A percentile compares a stretch with the other conserved stretches of the same genome.
phyloP scores from a whole-genome alignment of 768 basidiomycete species.

The Xerocomellus intermedius region DNA sequence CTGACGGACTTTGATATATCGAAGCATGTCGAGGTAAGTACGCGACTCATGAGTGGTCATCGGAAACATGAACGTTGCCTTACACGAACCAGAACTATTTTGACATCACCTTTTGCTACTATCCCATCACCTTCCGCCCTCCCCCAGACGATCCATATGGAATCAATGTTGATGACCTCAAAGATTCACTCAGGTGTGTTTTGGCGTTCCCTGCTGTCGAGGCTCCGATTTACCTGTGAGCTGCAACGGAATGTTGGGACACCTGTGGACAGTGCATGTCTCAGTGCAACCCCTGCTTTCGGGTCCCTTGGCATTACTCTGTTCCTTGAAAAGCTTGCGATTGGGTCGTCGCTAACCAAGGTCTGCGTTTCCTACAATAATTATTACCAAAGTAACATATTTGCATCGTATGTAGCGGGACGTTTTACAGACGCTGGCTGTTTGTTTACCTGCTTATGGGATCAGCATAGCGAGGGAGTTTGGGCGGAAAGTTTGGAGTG shows the following conservation, averaged over 20 bases:
- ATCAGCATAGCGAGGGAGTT: slow-evolving; percentile 53
- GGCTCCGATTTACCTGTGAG: background rate
- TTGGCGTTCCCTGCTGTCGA: background rate
- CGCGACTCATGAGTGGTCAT: background rate
- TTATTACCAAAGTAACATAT: background rate
- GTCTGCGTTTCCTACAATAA: slow-evolving; percentile 35
- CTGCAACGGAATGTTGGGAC: background rate
- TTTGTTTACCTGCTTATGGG: slow-evolving; percentile 86
- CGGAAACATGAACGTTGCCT: background rate
- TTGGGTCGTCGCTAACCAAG: slow-evolving; percentile 81
- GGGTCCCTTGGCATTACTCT: slow-evolving; percentile 83
- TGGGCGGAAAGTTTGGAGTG: slow-evolving; percentile 84
- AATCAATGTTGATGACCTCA: slow-evolving; percentile 86
- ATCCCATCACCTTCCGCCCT: slow-evolving; percentile 95
- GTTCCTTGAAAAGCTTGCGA: slow-evolving; percentile 88
- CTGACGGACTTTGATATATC: slow-evolving; percentile 84
- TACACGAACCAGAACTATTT: slow-evolving; percentile 68
- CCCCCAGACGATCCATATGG: slow-evolving; percentile 93
- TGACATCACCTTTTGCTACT: slow-evolving; percentile 96
- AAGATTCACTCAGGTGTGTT: slow-evolving; percentile 60
- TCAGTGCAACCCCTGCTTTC: slow-evolving; percentile 78
- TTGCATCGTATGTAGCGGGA: slow-evolving; percentile 61
- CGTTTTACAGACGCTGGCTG: slow-evolving; percentile 72
- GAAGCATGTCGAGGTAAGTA: slow-evolving; percentile 69
- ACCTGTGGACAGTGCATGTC: slow-evolving; percentile 50